phyloP scores from a whole-genome alignment of 495 filamentous ascomycete genomes.

The Aspergillus saccharolyticus region DNA sequence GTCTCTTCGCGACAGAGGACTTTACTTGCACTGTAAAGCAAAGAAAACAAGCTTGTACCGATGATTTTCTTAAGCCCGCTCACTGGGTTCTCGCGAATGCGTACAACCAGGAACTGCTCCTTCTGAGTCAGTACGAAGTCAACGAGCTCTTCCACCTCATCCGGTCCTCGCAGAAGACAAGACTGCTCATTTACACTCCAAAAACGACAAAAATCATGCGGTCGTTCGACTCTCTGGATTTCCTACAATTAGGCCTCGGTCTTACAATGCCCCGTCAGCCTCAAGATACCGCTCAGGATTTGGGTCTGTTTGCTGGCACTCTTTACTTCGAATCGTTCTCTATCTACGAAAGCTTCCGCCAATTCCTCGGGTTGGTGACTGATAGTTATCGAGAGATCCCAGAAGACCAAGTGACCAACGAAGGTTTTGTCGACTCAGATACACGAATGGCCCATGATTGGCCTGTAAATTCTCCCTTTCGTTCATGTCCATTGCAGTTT shows the following conservation, averaged over 20 bases:
- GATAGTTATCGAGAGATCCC: conserved; percentile 19
- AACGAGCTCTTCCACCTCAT: conserved; percentile 43
- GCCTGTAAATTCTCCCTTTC: conserved; percentile 31
- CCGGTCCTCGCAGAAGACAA: conserved; percentile 20
- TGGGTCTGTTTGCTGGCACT: conserved; percentile 64
- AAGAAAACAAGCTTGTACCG: not conserved
- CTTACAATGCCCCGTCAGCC: not conserved
- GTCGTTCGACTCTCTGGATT: conserved; percentile 41
- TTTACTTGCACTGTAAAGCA: not conserved
- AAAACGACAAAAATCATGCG: conserved; percentile 37
- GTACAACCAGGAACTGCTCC: conserved; percentile 27
- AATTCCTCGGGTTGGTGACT: conserved; percentile 46
- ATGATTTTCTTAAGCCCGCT: conserved; percentile 43
- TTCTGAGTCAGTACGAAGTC: conserved; percentile 59
- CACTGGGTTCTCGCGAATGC: conserved; percentile 51
- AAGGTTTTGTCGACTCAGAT: conserved; percentile 42
- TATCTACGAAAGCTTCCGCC: conserved; percentile 49
- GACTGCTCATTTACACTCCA: conserved; percentile 53
- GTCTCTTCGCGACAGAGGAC: not conserved
- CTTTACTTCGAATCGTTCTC: conserved; percentile 51
- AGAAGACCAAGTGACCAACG: conserved; percentile 18
- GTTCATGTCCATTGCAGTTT: conserved; percentile 47
- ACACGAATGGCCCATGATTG: conserved; percentile 15
- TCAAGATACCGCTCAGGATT: not conserved
- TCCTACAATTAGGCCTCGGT: conserved; percentile 17